Evolutionary conservation across 2,329 filamentous ascomycete species (phyloP).

Genomic region (Sarocladium brachiariae): DNA sequence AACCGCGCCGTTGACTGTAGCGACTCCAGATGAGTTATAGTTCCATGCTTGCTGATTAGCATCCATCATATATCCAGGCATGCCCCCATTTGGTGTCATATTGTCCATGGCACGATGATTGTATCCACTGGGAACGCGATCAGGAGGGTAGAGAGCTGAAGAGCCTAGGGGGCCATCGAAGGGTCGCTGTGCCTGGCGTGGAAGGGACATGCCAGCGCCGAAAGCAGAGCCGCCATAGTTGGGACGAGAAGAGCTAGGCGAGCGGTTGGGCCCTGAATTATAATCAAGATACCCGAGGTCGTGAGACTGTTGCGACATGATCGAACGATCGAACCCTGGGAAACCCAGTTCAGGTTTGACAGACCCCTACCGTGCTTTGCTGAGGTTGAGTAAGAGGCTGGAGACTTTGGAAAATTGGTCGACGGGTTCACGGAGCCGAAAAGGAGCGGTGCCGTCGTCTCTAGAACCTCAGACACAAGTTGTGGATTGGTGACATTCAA

Average conservation of each 20-base stretch:
- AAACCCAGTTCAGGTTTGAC: neutral
- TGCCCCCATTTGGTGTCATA: constrained; percentile 30
- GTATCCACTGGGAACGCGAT: constrained; percentile 52
- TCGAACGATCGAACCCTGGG: constrained; percentile 11
- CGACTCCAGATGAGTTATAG: constrained; percentile 60
- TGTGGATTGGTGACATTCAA: neutral
- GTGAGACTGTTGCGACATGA: constrained; percentile 43
- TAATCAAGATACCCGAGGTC: constrained; percentile 69
- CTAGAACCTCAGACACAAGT: neutral
- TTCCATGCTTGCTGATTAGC: constrained; percentile 80
- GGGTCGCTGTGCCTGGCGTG: constrained; percentile 58
- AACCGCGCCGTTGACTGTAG: constrained; percentile 55
- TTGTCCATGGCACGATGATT: constrained; percentile 52
- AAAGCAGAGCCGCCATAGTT: constrained; percentile 41
- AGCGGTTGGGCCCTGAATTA: constrained; percentile 50
- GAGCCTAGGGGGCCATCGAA: constrained; percentile 63
- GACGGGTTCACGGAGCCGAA: neutral
- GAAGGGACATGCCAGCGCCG: constrained; percentile 38
- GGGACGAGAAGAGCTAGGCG: constrained; percentile 62
- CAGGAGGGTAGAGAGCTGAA: constrained; percentile 62
- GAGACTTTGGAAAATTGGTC: neutral
- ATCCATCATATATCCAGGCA: constrained; percentile 49
- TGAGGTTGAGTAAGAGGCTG: neutral
- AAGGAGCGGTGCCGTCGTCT: neutral
- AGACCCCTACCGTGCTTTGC: neutral